Evolutionary conservation across 1,284 basidiomycete genomes (phyloP).

Genomic region (Boletellus sp.): DNA sequence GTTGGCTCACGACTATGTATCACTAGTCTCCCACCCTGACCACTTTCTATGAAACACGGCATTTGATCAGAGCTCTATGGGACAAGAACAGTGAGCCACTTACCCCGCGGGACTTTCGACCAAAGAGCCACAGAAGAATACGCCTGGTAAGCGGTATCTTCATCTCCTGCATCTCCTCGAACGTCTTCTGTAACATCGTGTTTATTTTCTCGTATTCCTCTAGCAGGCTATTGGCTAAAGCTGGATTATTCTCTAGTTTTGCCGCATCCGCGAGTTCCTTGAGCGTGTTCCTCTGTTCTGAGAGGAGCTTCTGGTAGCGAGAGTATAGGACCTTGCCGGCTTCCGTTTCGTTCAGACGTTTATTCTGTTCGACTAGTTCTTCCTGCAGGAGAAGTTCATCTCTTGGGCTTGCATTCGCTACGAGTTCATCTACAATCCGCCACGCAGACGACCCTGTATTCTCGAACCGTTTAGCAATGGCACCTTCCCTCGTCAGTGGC

Average conservation of each 20-base stretch:
- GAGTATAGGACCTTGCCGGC: conserved; percentile 19
- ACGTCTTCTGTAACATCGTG: conserved; percentile 11
- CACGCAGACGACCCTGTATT: neutral
- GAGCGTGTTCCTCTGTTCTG: conserved; percentile 12
- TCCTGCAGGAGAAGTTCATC: conserved; percentile 19
- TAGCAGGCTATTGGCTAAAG: conserved; percentile 9
- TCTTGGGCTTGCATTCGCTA: neutral
- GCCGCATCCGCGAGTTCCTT: conserved; percentile 15
- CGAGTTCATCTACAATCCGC: conserved; percentile 6
- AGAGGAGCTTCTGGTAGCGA: conserved; percentile 17
- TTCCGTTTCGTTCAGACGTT: conserved; percentile 19
- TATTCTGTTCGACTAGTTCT: conserved; percentile 17
- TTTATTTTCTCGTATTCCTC: conserved; percentile 12
- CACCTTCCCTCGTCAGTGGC: conserved; percentile 32
- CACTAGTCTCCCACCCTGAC: conserved; percentile 1
- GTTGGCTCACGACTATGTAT: no score
- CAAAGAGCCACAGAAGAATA: conserved; percentile 5
- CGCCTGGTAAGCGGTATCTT: conserved; percentile 20
- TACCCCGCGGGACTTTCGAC: conserved; percentile 10
- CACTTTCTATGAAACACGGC: neutral
- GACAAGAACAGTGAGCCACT: neutral
- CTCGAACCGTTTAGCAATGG: conserved; percentile 12
- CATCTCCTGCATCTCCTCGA: conserved; percentile 16
- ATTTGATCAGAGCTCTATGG: neutral
- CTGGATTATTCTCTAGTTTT: conserved; percentile 6